These are phyloP conservation scores for Camellia granthamiana DNA, from an alignment of 148 eudicot species.

Conservation along the genomic window DNA sequence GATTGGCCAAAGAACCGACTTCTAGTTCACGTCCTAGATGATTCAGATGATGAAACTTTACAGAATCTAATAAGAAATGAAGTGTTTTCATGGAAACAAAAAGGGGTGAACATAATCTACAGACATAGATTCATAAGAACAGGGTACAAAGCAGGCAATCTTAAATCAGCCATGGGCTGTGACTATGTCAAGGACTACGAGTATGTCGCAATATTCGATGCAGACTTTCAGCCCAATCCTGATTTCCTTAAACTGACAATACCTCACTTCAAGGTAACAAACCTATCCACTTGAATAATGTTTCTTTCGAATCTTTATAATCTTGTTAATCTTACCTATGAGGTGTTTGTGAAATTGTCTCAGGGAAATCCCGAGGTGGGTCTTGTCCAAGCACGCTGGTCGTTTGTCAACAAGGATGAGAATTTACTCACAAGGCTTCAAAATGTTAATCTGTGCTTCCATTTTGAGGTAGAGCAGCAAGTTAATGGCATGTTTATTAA, in stretches of 20 bases:
- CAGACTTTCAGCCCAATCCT: conserved; percentile 64
- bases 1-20: conserved; percentile 64
- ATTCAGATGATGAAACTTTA: conserved; percentile 52
- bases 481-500: conserved; percentile 54
- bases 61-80: conserved; percentile 51
- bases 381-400: conserved; percentile 66
- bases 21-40: conserved; percentile 56
- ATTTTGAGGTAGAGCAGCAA: conserved; percentile 73
- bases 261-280: conserved; percentile 54
- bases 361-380: conserved; percentile 60
- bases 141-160: conserved; percentile 70
- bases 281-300: background rate
- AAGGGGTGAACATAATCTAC: conserved; percentile 60
- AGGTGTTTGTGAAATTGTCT: background rate
- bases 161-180: conserved; percentile 67
- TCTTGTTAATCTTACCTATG: background rate
- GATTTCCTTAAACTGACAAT: conserved; percentile 55
- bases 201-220: conserved; percentile 62
- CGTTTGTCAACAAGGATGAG: conserved; percentile 64
- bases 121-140: conserved; percentile 57
- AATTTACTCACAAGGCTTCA: conserved; percentile 63
- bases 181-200: conserved; percentile 66
- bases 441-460: conserved; percentile 63
- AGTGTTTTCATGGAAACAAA: conserved; percentile 48
- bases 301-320: background rate